Base-by-base conservation (phyloP, 1,139 yeast species). In the Candida labiduridarum region DNA sequence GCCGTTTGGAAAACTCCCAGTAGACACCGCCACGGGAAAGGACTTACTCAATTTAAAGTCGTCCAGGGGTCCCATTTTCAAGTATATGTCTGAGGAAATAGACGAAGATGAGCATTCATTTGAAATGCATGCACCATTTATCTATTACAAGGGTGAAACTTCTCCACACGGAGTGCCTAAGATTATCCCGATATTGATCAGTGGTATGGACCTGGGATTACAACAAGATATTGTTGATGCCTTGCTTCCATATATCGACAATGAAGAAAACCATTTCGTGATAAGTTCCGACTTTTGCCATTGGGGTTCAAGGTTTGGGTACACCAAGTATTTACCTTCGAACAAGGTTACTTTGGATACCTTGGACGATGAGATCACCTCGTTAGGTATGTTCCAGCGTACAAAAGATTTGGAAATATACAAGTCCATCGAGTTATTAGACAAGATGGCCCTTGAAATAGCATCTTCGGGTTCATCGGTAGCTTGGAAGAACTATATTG, bases 231-330 rank as follows among this genome's bases (percentile, higher is more conserved):
- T 88, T 18, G 85, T 87, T 0, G 59, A 64, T 1, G 59, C 73
- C 0, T 70, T 94, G 47, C 66, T 69, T 11, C 84, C 85, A 1
- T 88, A 78, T 58, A 64, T 90, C 49, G 66, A 65, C 3, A 81
- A 86, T 58, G 76, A 78, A 22, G 68, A 69, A 34, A 87, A 84
- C 61, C 84, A 90, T 1, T 88, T 94, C 67, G 82, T 89, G 25
- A 77, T 94, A 5, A 88, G 96, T 61, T 83, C 96, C 1, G 99
- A 94, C 69, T 95, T 94, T 62, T 92, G 98, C 64, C 99, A 94
- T 63, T 94, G 99, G 99, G 97, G 97, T 1, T 61, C 78, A 4
- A 71, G 96, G 44, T 90, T 91, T 62, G 85, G 84, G 11, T 91
- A 86, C 63, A 84, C 86, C 2, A 75, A 78, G 35, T 88, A 87